Evolutionary conservation across 169 alveolate species (phyloP), one percentile per base, ranked within the genome.

Genomic region (Babesia ovis): DNA sequence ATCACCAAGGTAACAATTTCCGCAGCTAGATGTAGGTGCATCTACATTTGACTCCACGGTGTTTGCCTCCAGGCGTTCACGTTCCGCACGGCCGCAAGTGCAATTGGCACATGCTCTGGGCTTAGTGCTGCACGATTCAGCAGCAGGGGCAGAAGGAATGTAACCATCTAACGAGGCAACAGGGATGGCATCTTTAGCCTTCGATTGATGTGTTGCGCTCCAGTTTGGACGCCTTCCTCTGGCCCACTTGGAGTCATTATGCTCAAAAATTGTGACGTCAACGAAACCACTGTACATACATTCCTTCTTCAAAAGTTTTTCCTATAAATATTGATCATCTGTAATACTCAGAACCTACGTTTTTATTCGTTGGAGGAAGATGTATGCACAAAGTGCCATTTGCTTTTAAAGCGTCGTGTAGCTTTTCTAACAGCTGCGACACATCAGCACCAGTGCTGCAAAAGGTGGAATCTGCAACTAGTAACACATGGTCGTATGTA

Each of bases 61-160:
- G 6, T 86, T 86, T 31, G 94, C 96, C 23, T 77, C 66, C 45
- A 62, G 83, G 79, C 55, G 76, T 53, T 91, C 97, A 23, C 85
- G 53, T 66, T 94, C 96, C 23, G 95, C 94, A 59, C 98, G 86
- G 2, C 98, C 98, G 70, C 98, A 95, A 4, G 95, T 89, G 86
- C 98, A 95, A 70, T 95, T 95, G 12, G 94, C 96, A 56, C 98
- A 95, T 9, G 98, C 97, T 59, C 93, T 91, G 9, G 97, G 96
- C 39, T 91, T 93, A n/a, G 96, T 88, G 68, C 91, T 84, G 59
- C 96, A 92, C 34, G 92, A 94, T 32, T 90, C 93, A 22, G 75
- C 39, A 6, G 75, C 79, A 9, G 84, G 83, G 4, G 83, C 88
- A 50, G 72, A 56, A n/a, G 88, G 48, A 1, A 62, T 37, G 50